These are phyloP conservation scores for Ailanthus altissimus DNA, from an alignment of 345 rosid species.

Conservation along the genomic window DNA sequence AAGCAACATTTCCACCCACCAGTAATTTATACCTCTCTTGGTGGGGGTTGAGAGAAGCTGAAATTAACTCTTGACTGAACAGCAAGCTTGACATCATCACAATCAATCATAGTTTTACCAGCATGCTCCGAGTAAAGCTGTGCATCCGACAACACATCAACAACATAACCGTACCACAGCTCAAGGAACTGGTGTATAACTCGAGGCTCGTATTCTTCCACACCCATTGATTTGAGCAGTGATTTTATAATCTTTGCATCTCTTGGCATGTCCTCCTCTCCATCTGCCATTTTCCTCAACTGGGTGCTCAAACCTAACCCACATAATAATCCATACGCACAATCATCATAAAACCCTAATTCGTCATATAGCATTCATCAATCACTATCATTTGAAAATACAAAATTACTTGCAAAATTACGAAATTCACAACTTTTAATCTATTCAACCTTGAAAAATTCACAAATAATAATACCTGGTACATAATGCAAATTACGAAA, in stretches of 20 bases:
- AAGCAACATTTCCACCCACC: too few relatives aligned
- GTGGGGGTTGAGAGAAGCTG: slow-evolving; percentile 95
- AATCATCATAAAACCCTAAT: not conserved
- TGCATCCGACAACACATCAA: slow-evolving; percentile 77
- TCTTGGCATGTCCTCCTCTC: slow-evolving; percentile 69
- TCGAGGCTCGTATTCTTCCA: slow-evolving; percentile 88
- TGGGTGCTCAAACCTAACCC: slow-evolving; percentile 6
- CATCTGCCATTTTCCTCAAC: slow-evolving; percentile 48
- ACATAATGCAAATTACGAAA: not conserved
- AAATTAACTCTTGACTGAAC: slow-evolving; percentile 85
- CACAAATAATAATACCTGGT: not conserved
- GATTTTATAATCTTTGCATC: slow-evolving; percentile 86
- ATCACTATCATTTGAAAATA: not conserved
- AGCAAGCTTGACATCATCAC: slow-evolving; percentile 89
- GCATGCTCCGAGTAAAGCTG: slow-evolving; percentile 95
- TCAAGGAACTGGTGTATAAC: slow-evolving; percentile 87
- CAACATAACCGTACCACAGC: slow-evolving; percentile 88
- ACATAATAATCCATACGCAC: not conserved
- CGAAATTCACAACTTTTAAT: not conserved
- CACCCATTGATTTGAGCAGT: slow-evolving; percentile 87
- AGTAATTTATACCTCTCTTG: slow-evolving; percentile 64
- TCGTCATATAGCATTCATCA: not conserved
- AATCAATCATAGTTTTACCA: slow-evolving; percentile 68
- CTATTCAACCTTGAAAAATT: not conserved
- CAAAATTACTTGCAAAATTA: not conserved